Conservation (phyloP, 106 monocot species). For the Apostasia shenzhenica region DNA sequence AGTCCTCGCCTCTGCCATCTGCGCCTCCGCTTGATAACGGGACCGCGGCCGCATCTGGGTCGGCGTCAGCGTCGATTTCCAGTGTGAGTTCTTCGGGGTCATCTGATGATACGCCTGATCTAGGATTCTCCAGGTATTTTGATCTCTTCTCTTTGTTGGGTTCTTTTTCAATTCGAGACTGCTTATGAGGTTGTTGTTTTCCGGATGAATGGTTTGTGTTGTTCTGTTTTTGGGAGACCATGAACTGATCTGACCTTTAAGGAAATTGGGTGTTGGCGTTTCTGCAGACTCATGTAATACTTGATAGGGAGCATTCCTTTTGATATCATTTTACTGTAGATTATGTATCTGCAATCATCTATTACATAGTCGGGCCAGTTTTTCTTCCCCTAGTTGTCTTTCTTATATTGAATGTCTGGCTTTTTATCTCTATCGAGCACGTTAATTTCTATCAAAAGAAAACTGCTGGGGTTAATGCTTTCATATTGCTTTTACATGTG, state of each 20-base stretch:
- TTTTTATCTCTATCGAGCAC: too few relatives aligned
- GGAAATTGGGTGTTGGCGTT: background rate
- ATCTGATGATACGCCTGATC: conserved; percentile 28
- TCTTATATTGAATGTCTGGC: too few relatives aligned
- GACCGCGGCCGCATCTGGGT: conserved; percentile 4
- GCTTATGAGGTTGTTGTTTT: background rate
- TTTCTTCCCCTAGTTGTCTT: too few relatives aligned
- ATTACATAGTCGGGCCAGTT: too few relatives aligned
- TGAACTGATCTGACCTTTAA: too few relatives aligned
- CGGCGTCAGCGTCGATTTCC: conserved; percentile 35
- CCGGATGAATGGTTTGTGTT: background rate
- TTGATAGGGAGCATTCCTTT: background rate
- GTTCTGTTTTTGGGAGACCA: too few relatives aligned
- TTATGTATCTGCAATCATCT: too few relatives aligned
- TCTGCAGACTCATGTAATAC: background rate
- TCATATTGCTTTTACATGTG: too few relatives aligned
- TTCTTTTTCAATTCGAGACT: background rate
- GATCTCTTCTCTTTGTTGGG: too few relatives aligned
- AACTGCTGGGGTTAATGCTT: too few relatives aligned
- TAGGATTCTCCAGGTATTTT: conserved; percentile 27
- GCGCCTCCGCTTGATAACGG: background rate
- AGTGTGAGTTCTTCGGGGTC: conserved; percentile 24
- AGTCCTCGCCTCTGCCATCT: conserved; percentile 11
- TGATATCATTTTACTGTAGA: too few relatives aligned
- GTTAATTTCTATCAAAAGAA: too few relatives aligned